phyloP scores from a whole-genome alignment of 495 filamentous ascomycete genomes.

The Neurospora tetraspora region DNA sequence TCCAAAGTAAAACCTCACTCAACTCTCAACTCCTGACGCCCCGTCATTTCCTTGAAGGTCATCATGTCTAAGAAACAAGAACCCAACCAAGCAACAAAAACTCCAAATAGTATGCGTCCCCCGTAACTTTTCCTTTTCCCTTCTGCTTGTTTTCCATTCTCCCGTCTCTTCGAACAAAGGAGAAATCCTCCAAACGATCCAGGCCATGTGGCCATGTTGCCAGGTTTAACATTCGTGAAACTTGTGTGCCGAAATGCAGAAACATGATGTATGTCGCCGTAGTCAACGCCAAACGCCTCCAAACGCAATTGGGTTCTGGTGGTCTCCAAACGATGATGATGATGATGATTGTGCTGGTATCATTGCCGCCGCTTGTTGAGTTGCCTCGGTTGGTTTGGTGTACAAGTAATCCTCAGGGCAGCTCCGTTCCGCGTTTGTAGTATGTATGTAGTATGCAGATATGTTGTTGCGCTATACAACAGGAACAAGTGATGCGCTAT shows the following conservation, averaged over 20 bases:
- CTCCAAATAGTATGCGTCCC: not conserved
- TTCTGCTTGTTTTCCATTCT: not conserved
- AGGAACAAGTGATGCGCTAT: not conserved
- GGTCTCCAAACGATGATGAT: not conserved
- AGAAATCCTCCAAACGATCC: not conserved
- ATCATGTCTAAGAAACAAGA: not conserved
- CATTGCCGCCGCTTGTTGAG: not conserved
- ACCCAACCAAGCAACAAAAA: not conserved
- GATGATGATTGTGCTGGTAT: not conserved
- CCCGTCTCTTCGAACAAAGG: not conserved
- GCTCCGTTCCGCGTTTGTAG: not conserved
- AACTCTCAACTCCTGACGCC: not conserved
- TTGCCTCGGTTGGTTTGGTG: not conserved
- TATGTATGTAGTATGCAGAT: not conserved
- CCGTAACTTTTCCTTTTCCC: not conserved
- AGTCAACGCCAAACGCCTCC: not conserved
- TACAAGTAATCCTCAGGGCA: not conserved
- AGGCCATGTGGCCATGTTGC: no score
- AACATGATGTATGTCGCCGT: not conserved
- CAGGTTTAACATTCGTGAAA: no score
- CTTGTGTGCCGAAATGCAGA: no score
- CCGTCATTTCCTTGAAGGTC: not conserved
- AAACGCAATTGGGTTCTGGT: no score
- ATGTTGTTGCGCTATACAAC: not conserved
- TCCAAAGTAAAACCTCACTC: no score